A percentile compares a stretch with the other conserved stretches of the same genome.
Evolutionary conservation across 2,329 filamentous ascomycete genomes (phyloP).

Genomic region (Chrysoporthe austroafricana): DNA sequence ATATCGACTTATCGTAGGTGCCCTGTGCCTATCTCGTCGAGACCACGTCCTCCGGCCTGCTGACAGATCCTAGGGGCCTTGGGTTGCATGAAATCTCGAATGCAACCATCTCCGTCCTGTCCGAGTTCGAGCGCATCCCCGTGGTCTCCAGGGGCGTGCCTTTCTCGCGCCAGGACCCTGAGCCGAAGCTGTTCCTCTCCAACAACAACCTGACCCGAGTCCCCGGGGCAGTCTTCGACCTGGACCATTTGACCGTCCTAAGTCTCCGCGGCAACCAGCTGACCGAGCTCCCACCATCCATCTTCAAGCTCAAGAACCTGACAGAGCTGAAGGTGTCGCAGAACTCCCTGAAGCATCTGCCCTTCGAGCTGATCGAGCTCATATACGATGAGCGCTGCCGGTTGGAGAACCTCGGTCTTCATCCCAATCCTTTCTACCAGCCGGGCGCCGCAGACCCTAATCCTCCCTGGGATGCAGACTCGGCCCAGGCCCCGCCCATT

Average conservation of each 20-base stretch:
- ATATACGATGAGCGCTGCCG: slow-evolving; percentile 46
- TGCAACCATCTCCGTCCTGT: slow-evolving; percentile 59
- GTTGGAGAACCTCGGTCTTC: slow-evolving; percentile 57
- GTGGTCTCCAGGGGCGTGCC: slow-evolving; percentile 58
- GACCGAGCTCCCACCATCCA: slow-evolving; percentile 61
- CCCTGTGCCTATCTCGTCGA: not conserved
- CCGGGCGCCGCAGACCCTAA: slow-evolving; percentile 24
- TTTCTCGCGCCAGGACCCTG: slow-evolving; percentile 62
- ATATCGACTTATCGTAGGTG: slow-evolving; percentile 64
- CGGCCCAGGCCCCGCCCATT: slow-evolving; percentile 5
- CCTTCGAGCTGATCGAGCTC: slow-evolving; percentile 64
- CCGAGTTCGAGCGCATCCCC: slow-evolving; percentile 58
- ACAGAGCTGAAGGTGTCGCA: slow-evolving; percentile 67
- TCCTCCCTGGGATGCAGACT: slow-evolving; percentile 21
- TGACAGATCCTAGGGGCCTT: slow-evolving; percentile 40
- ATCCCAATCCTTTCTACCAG: slow-evolving; percentile 66
- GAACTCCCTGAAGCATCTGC: slow-evolving; percentile 64
- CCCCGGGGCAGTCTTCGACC: slow-evolving; percentile 63
- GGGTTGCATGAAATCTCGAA: slow-evolving; percentile 59
- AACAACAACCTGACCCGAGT: slow-evolving; percentile 60
- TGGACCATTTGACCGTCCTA: slow-evolving; percentile 65
- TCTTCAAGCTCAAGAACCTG: slow-evolving; percentile 62
- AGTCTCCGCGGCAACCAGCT: slow-evolving; percentile 69
- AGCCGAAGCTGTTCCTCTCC: slow-evolving; percentile 64
- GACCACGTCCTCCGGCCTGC: not conserved